phyloP scores from a whole-genome alignment of 192 early-diverging fungal genomes.

The Linderina pennispora region DNA sequence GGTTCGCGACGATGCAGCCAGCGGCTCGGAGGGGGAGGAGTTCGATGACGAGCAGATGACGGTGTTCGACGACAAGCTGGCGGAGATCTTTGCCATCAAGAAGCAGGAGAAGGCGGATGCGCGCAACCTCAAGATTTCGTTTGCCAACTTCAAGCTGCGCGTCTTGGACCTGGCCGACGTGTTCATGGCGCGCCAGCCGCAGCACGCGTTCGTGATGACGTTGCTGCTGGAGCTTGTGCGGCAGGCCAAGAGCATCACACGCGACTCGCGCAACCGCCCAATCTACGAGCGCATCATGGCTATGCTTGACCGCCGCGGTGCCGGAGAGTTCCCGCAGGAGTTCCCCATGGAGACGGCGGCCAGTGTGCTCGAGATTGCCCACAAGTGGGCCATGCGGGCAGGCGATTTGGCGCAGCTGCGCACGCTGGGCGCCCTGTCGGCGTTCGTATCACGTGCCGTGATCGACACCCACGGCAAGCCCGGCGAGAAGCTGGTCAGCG shows the following conservation, averaged over 20 bases:
- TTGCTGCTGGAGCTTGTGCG: conserved; percentile 66
- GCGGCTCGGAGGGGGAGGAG: conserved; percentile 47
- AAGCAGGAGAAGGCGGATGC: conserved; percentile 73
- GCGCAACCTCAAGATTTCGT: conserved; percentile 73
- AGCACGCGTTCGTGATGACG: conserved; percentile 64
- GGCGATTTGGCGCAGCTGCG: conserved; percentile 46
- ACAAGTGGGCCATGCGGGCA: conserved; percentile 68
- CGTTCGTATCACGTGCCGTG: conserved; percentile 54
- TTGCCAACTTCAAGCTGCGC: conserved; percentile 88
- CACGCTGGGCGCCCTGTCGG: conserved; percentile 50
- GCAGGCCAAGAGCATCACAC: conserved; percentile 47
- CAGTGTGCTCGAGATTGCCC: conserved; percentile 61
- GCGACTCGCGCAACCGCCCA: conserved; percentile 54
- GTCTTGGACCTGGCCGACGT: conserved; percentile 77
- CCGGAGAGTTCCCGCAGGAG: too few species aligned
- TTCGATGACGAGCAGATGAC: conserved; percentile 83
- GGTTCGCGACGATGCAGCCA: conserved; percentile 38
- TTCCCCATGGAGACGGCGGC: too few species aligned
- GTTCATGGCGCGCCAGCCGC: conserved; percentile 62
- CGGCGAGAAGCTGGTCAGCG: too few species aligned
- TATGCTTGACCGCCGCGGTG: conserved; percentile 58
- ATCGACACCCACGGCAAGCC: conserved; percentile 41
- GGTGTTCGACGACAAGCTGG: conserved; percentile 86
- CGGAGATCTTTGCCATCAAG: conserved; percentile 84
- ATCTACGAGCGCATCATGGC: conserved; percentile 63